Evolutionary conservation across 345 rosid genomes (phyloP).

Genomic region (Salix brachista): DNA sequence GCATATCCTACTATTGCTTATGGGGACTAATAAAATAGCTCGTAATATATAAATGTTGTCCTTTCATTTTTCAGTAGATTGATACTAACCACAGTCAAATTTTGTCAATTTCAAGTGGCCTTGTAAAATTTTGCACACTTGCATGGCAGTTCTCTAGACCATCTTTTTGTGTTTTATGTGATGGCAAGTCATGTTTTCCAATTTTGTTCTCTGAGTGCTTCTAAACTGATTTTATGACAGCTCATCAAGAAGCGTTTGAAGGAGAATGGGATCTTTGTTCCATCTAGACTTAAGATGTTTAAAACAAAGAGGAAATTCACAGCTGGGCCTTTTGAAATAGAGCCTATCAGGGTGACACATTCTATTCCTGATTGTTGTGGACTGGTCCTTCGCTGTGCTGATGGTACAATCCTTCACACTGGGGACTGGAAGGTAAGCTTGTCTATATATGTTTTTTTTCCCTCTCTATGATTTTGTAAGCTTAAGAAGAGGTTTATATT

Average conservation of each 20-base stretch:
- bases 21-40: slow-evolving; percentile 1
- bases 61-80: not conserved
- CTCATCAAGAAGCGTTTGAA: slow-evolving; percentile 90
- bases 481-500: slow-evolving; percentile 22
- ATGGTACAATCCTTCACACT: slow-evolving; percentile 96
- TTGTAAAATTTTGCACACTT: not conserved
- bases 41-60: not conserved
- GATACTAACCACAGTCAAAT: not conserved
- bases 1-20: not conserved
- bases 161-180: not conserved
- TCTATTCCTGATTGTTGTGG: slow-evolving; percentile 99
- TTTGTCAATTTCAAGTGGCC: slow-evolving; percentile 2
- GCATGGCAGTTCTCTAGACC: slow-evolving; percentile 8
- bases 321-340: slow-evolving; percentile 98
- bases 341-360: slow-evolving; percentile 92
- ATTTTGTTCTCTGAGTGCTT: not conserved
- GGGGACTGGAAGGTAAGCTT: slow-evolving; percentile 94
- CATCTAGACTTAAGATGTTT: slow-evolving; percentile 80
- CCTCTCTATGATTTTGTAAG: slow-evolving; percentile 13
- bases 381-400: slow-evolving; percentile 87
- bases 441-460: not conserved
- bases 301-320: slow-evolving; percentile 60
- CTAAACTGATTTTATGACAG: slow-evolving; percentile 33
- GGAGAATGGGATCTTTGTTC: slow-evolving; percentile 89
- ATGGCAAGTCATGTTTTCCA: not conserved